Evolutionary conservation across 2,329 filamentous ascomycete species (phyloP).

Genomic region (Sphaceloma murrayae): DNA sequence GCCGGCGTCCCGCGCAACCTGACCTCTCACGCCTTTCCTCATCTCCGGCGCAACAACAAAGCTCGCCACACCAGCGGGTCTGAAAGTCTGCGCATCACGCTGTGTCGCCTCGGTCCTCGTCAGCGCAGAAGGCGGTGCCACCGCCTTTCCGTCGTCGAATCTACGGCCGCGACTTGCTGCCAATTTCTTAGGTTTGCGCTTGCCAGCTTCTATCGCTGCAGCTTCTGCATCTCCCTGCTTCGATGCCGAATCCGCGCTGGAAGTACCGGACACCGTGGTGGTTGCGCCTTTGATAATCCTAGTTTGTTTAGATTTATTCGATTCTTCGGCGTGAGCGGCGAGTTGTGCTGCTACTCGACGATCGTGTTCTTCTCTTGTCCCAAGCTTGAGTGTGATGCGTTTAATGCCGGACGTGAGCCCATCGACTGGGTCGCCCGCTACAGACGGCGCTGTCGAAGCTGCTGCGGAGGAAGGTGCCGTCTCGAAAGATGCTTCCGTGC

Average conservation of each 20-base stretch:
- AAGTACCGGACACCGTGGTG: too few species aligned
- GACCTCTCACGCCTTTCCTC: background rate
- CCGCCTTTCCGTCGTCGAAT: background rate
- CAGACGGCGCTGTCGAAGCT: background rate
- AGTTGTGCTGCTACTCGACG: conserved; percentile 30
- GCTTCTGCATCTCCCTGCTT: conserved; percentile 30
- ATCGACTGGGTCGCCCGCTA: conserved; percentile 32
- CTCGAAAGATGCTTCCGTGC: conserved; percentile 13
- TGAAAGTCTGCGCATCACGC: conserved; percentile 4
- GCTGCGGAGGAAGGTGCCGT: conserved; percentile 14
- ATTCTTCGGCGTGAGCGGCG: conserved; percentile 37
- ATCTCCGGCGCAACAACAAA: background rate
- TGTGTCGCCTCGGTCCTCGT: background rate
- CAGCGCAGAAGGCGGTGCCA: background rate
- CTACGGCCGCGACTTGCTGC: conserved; percentile 21
- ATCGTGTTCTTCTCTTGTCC: conserved; percentile 48
- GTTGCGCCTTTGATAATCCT: too few species aligned
- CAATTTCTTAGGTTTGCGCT: conserved; percentile 5
- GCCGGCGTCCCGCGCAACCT: background rate
- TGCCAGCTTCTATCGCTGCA: conserved; percentile 31
- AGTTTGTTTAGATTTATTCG: too few species aligned
- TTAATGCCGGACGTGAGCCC: conserved; percentile 44
- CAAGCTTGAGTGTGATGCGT: conserved; percentile 51
- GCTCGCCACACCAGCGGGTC: conserved; percentile 7
- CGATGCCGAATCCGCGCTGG: too few species aligned